Conservation (phyloP, 345 rosid species). For the Eucalyptus erythrocorys region DNA sequence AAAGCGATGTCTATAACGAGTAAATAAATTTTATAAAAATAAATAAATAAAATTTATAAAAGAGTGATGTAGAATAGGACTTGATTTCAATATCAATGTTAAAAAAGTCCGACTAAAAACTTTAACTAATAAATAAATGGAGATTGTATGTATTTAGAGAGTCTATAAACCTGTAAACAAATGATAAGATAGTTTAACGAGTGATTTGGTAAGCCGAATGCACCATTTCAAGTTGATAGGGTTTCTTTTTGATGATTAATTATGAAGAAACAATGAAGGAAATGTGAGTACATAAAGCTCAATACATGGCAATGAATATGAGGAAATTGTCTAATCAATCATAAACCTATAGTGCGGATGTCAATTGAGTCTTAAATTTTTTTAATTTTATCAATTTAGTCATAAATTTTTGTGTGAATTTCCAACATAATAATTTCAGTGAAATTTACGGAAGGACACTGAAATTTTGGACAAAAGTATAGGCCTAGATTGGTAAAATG, state of each 20-base stretch:
- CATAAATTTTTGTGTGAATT: rapidly evolving
- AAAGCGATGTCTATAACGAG: not conserved
- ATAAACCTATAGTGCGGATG: rapidly evolving
- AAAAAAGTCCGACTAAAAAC: not conserved
- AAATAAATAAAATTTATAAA: not conserved
- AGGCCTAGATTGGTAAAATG: not conserved
- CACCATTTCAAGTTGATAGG: not conserved
- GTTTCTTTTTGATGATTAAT: not conserved
- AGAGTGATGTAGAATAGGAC: not conserved
- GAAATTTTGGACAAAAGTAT: not conserved
- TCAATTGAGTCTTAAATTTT: not conserved
- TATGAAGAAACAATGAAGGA: not conserved
- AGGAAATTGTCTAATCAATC: not conserved
- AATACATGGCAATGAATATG: not conserved
- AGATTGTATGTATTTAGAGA: not conserved
- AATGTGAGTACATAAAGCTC: not conserved
- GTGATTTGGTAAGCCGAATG: not conserved
- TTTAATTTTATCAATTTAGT: not conserved
- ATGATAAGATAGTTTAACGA: not conserved
- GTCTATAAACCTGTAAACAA: not conserved
- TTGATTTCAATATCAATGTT: rapidly evolving
- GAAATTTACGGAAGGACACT: rapidly evolving
- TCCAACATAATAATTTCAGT: rapidly evolving
- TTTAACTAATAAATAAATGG: not conserved
- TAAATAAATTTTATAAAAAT: not conserved